phyloP scores from a whole-genome alignment of 2,329 filamentous ascomycete genomes.

The Aspergillus hortae region DNA sequence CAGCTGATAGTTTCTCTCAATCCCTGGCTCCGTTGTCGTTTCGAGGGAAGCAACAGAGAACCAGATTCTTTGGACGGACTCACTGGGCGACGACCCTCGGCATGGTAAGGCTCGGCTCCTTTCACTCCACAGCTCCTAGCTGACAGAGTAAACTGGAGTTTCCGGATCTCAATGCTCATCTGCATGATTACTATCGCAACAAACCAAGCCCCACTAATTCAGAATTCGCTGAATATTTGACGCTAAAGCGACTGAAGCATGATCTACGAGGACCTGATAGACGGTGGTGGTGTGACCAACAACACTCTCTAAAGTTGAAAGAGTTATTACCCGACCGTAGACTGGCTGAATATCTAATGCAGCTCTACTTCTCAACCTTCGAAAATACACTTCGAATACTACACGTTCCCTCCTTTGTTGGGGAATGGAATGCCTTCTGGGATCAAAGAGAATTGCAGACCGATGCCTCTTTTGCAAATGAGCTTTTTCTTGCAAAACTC shows the following conservation, averaged over 20 bases:
- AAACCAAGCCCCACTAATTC: neutral
- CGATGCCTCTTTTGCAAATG: neutral
- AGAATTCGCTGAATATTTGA: neutral
- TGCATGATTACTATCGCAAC: neutral
- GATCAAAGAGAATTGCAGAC: neutral
- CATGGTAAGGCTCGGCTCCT: neutral
- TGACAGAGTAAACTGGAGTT: neutral
- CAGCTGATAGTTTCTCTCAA: neutral
- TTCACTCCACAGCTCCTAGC: neutral
- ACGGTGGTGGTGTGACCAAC: neutral
- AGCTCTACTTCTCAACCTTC: neutral
- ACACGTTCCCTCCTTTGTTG: neutral
- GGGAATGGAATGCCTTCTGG: neutral
- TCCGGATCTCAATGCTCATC: conserved; percentile 2
- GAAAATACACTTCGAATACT: neutral
- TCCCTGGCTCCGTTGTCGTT: neutral
- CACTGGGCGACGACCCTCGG: conserved; percentile 1
- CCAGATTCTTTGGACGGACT: conserved; percentile 1
- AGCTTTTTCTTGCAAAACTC: neutral
- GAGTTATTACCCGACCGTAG: neutral
- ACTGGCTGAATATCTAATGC: neutral
- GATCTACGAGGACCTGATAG: neutral
- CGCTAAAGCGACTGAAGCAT: conserved; percentile 1
- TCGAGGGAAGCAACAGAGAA: conserved; percentile 2
- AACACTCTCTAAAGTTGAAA: neutral